Conservation (phyloP, 2,329 filamentous ascomycete species). For the Aspergillus felis region DNA sequence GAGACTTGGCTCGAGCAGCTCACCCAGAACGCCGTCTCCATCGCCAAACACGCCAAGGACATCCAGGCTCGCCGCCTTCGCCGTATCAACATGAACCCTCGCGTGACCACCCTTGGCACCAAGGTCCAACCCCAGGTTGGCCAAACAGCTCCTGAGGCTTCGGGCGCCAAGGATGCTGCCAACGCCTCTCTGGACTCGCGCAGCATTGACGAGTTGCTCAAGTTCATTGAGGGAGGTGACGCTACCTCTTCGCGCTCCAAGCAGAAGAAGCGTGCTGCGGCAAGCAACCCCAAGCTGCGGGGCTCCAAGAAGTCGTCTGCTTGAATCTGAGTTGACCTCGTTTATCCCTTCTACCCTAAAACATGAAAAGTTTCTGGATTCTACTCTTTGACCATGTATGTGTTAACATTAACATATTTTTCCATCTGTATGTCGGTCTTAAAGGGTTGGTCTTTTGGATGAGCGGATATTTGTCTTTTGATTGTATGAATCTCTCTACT, state of each 20-base stretch:
- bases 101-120: conserved; percentile 52
- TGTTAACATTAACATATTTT: conserved; percentile 28
- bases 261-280: conserved; percentile 43
- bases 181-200: conserved; percentile 61
- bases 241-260: conserved; percentile 36
- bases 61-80: conserved; percentile 70
- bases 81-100: conserved; percentile 65
- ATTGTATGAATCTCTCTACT: conserved; percentile 38
- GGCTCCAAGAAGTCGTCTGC: conserved; percentile 39
- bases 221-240: conserved; percentile 79
- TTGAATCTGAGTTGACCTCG: conserved; percentile 14
- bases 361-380: conserved; percentile 10
- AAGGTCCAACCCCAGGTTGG: conserved; percentile 62
- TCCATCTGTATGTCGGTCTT: conserved; percentile 19
- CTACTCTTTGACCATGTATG: conserved; percentile 20
- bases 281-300: conserved; percentile 43
- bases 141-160: conserved; percentile 52
- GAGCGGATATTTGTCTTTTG: conserved; percentile 24
- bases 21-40: conserved; percentile 89
- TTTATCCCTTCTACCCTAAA: conserved; percentile 2
- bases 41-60: conserved; percentile 91
- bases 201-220: conserved; percentile 88
- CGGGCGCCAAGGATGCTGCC: conserved; percentile 35
- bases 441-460: conserved; percentile 24
- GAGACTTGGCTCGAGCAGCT: conserved; percentile 95